Evolutionary conservation across 495 filamentous ascomycete species (phyloP), one percentile per base, ranked within the genome.

Genomic region (Geopyxis carbonaria): DNA sequence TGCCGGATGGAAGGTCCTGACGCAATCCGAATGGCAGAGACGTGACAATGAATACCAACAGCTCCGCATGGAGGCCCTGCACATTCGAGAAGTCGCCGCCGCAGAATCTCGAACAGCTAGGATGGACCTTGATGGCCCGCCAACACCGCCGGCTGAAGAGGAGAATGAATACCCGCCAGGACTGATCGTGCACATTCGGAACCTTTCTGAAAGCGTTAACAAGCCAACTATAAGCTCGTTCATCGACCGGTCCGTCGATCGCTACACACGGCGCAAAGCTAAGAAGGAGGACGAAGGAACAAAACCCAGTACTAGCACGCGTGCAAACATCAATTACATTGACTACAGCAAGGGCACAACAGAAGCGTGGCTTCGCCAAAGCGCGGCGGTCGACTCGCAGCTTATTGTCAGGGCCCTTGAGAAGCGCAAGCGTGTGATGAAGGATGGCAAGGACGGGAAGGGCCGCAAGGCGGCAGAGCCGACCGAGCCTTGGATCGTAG

Each of bases 1-100:
- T 1, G 38, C 49, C 9, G 46, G 53, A 24, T 64, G 61, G 61
- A 59, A 60, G 36, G 44, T 61, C 8, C 43, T 64, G 46, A 55
- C 56, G 13, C 58, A 59, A 31, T 20, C 31, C 14, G 55, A 58
- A 34, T 58, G 55, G 55, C 38, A 34, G 22, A 45, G 24, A 29
- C 39, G 55, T 22, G 53, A 57, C 21, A 19, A 35, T 14, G 36
- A 51, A 31, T 56, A 56, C 27, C 49, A 44, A 18, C 21, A 42
- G 22, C 35, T 47, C 4, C 38, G 52, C 19, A 15, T 18, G 33
- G 27, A 10, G 14, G 33, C 31, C 31, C 21, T 15, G 16, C 42
- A 44, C 30, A 30, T 20, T 11, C 2, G 34, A 24, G 21, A 22
- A 7, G n/a, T 5, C 14, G 8, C 11, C 14, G 5, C 39, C 15